Percentiles rank a stretch among this genome's conserved stretches.
phyloP scores from a whole-genome alignment of 192 early-diverging fungal species.

The Coemansia brasiliensis region DNA sequence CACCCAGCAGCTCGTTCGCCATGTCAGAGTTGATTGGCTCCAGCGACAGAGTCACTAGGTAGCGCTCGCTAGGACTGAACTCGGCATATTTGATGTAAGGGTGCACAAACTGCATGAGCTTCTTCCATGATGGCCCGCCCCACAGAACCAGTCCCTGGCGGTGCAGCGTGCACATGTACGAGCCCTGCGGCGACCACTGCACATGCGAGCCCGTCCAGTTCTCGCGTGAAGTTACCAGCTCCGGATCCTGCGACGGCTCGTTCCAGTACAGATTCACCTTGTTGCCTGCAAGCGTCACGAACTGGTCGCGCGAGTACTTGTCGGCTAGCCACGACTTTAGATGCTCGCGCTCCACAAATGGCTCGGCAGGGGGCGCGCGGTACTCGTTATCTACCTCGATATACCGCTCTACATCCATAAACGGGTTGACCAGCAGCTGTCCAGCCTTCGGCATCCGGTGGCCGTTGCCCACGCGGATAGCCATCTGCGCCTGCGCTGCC shows the following conservation, averaged over 20 bases:
- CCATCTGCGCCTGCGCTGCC: conserved; percentile 74
- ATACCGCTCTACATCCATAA: conserved; percentile 91
- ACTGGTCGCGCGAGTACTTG: conserved; percentile 84
- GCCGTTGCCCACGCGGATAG: conserved; percentile 74
- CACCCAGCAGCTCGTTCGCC: conserved; percentile 31
- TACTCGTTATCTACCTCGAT: conserved; percentile 71
- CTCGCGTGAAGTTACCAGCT: conserved; percentile 57
- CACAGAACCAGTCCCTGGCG: conserved; percentile 91
- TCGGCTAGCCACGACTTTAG: conserved; percentile 88
- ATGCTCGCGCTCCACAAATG: conserved; percentile 73
- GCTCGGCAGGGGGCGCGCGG: conserved; percentile 63
- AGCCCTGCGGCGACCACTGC: conserved; percentile 92
- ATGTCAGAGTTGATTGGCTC: conserved; percentile 75
- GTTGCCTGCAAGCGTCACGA: conserved; percentile 80
- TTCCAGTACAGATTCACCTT: conserved; percentile 89
- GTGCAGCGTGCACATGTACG: conserved; percentile 93
- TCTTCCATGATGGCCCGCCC: conserved; percentile 91
- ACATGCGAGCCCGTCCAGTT: conserved; percentile 96
- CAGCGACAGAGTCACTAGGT: conserved; percentile 86
- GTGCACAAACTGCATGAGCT: conserved; percentile 90
- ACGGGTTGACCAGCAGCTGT: conserved; percentile 79
- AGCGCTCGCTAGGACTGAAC: conserved; percentile 93
- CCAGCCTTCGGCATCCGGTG: conserved; percentile 81
- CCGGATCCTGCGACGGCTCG: conserved; percentile 80
- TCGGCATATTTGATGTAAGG: conserved; percentile 87